phyloP scores from a whole-genome alignment of 2,329 filamentous ascomycete genomes.

The Parastagonospora avenae region DNA sequence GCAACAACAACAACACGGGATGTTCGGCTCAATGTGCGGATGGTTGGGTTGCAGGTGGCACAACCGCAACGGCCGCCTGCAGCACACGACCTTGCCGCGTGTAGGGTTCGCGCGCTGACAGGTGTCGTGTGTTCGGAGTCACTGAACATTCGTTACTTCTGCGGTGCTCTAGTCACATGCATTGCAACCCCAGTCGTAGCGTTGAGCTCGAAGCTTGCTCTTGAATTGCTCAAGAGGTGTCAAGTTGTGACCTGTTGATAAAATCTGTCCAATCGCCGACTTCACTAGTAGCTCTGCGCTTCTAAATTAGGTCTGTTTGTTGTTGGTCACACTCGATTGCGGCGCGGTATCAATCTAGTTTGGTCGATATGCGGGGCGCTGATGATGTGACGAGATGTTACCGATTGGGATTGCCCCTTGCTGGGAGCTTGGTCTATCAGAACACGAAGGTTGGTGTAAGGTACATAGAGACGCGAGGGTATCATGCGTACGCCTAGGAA shows the following conservation, averaged over 20 bases:
- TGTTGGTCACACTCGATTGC: constrained; percentile 17
- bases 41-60: constrained; percentile 16
- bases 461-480: constrained; percentile 33
- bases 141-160: not conserved
- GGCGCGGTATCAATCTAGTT: constrained; percentile 16
- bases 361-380: constrained; percentile 6
- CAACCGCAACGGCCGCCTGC: constrained; percentile 12
- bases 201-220: not conserved
- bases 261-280: not conserved
- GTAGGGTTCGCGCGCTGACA: constrained; percentile 9
- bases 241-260: not conserved
- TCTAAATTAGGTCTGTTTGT: constrained; percentile 8
- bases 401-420: constrained; percentile 16
- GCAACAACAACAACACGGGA: constrained; percentile 5
- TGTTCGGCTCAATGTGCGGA: constrained; percentile 11
- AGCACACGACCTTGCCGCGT: constrained; percentile 24
- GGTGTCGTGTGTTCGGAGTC: not conserved
- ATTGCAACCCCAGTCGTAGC: not conserved
- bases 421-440: constrained; percentile 18
- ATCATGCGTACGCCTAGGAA: constrained; percentile 22
- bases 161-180: not conserved
- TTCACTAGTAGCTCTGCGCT: not conserved
- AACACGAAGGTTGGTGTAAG: constrained; percentile 22
- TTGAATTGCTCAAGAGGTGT: not conserved
- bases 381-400: constrained; percentile 4